Evolutionary conservation across 805 yeast genomes (phyloP).

Genomic region (Pichia exigua): DNA sequence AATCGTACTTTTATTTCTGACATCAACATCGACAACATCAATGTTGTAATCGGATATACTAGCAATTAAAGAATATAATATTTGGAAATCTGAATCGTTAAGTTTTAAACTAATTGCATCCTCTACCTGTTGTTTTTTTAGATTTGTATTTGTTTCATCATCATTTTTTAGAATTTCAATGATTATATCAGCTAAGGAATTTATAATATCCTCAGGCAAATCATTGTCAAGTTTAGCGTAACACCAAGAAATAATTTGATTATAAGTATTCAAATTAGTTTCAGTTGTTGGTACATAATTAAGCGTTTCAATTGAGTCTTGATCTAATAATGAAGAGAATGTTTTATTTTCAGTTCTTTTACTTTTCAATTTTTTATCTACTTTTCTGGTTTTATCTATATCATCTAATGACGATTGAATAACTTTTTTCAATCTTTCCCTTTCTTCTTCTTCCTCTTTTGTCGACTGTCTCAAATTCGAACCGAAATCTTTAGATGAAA

Average conservation of each 20-base stretch:
- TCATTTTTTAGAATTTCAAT: slow-evolving; percentile 48
- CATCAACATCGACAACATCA: slow-evolving; percentile 13
- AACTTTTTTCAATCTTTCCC: slow-evolving; percentile 8
- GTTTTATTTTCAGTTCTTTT: background rate
- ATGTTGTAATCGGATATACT: slow-evolving; percentile 42
- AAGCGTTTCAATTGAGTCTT: slow-evolving; percentile 37
- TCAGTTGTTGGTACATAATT: slow-evolving; percentile 57
- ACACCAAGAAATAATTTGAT: slow-evolving; percentile 53
- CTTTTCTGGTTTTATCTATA: slow-evolving; percentile 3
- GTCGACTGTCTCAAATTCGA: slow-evolving; percentile 19
- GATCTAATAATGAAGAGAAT: slow-evolving; percentile 26
- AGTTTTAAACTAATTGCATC: slow-evolving; percentile 38
- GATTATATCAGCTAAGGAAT: slow-evolving; percentile 64
- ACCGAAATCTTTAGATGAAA: slow-evolving; percentile 65
- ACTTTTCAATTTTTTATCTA: slow-evolving; percentile 2
- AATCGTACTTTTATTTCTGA: slow-evolving; percentile 19
- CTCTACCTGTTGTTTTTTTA: slow-evolving; percentile 44
- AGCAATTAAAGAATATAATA: slow-evolving; percentile 36
- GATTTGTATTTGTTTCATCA: slow-evolving; percentile 29
- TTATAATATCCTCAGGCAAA: slow-evolving; percentile 63
- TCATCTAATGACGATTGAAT: background rate
- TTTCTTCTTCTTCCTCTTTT: slow-evolving; percentile 13
- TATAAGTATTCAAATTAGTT: slow-evolving; percentile 44
- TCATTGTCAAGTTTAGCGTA: slow-evolving; percentile 52
- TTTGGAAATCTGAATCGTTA: slow-evolving; percentile 37